Evolutionary conservation across 495 filamentous ascomycete genomes (phyloP).

Genomic region (Penicillium lividum): DNA sequence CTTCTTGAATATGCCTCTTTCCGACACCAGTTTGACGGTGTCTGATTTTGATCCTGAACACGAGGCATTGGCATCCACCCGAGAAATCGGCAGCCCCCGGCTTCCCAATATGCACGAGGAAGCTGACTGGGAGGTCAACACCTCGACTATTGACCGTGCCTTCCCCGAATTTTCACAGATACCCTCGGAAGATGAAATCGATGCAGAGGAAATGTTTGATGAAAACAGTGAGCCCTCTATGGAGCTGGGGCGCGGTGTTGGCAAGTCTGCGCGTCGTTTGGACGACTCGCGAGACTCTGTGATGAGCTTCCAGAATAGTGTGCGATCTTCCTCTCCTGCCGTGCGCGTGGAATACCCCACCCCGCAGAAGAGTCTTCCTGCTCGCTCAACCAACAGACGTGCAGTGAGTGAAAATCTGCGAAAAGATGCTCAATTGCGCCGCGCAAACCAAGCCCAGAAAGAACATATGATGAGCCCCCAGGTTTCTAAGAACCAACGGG

Average conservation of each 20-base stretch:
- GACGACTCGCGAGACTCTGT: conserved; percentile 48
- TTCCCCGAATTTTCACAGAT: conserved; percentile 62
- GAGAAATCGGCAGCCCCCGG: conserved; percentile 43
- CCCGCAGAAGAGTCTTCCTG: conserved; percentile 35
- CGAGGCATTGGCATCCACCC: conserved; percentile 53
- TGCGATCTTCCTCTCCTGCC: conserved; percentile 50
- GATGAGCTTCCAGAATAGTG: conserved; percentile 50
- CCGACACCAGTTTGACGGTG: conserved; percentile 35
- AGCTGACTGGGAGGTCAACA: conserved; percentile 57
- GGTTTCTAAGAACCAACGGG: conserved; percentile 35
- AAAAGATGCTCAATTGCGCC: conserved; percentile 47
- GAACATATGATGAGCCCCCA: conserved; percentile 45
- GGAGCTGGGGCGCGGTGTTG: conserved; percentile 45
- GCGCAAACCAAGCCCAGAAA: conserved; percentile 47
- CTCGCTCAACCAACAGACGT: conserved; percentile 30
- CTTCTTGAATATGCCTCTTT: conserved; percentile 37
- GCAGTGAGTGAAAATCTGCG: conserved; percentile 44
- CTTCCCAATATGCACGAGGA: conserved; percentile 40
- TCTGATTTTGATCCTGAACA: conserved; percentile 56
- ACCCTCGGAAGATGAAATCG: conserved; percentile 38
- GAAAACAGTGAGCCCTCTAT: conserved; percentile 43
- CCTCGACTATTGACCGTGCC: conserved; percentile 60
- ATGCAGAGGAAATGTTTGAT: conserved; percentile 31
- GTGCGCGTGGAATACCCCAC: conserved; percentile 49
- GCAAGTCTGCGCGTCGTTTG: conserved; percentile 34